Percentiles rank a stretch among this genome's conserved stretches.
phyloP scores from a whole-genome alignment of 768 basidiomycete genomes.

The Trametes punicea region DNA sequence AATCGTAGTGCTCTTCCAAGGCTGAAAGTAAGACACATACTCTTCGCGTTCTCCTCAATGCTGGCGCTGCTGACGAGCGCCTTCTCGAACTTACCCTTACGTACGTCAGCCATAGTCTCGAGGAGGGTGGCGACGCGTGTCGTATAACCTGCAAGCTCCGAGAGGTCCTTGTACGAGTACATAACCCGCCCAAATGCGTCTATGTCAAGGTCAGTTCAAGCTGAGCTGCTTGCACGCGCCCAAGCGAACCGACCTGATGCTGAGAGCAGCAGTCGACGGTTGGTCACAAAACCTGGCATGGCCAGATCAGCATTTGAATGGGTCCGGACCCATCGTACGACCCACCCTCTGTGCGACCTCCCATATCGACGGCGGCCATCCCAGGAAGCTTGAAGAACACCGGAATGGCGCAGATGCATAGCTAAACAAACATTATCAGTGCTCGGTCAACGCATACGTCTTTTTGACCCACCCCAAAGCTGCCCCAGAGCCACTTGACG shows the following conservation, averaged over 20 bases:
- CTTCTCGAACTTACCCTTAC: slow-evolving; percentile 84
- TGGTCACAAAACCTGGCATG: slow-evolving; percentile 87
- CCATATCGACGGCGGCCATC: slow-evolving; percentile 62
- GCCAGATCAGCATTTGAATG: background rate
- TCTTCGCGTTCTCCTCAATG: slow-evolving; percentile 69
- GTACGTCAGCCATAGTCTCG: slow-evolving; percentile 87
- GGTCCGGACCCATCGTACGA: background rate
- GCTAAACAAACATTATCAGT: too few species aligned
- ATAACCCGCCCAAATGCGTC: slow-evolving; percentile 95
- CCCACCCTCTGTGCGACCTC: slow-evolving; percentile 83
- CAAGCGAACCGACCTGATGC: slow-evolving; percentile 54
- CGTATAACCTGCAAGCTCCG: slow-evolving; percentile 95
- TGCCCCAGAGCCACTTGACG: slow-evolving; percentile 97
- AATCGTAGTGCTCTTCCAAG: background rate
- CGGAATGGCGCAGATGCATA: slow-evolving; percentile 88
- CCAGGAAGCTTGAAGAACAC: slow-evolving; percentile 89
- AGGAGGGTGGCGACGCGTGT: slow-evolving; percentile 85
- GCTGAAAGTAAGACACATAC: slow-evolving; percentile 43
- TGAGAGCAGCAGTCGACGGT: slow-evolving; percentile 83
- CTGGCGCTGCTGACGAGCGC: slow-evolving; percentile 73
- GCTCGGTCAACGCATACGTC: background rate
- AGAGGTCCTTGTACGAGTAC: slow-evolving; percentile 96
- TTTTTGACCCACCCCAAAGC: slow-evolving; percentile 67
- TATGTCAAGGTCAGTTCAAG: slow-evolving; percentile 21
- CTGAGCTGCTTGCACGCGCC: background rate